Conservation (phyloP, 768 basidiomycete species). For the Filobasidium wieringae region DNA sequence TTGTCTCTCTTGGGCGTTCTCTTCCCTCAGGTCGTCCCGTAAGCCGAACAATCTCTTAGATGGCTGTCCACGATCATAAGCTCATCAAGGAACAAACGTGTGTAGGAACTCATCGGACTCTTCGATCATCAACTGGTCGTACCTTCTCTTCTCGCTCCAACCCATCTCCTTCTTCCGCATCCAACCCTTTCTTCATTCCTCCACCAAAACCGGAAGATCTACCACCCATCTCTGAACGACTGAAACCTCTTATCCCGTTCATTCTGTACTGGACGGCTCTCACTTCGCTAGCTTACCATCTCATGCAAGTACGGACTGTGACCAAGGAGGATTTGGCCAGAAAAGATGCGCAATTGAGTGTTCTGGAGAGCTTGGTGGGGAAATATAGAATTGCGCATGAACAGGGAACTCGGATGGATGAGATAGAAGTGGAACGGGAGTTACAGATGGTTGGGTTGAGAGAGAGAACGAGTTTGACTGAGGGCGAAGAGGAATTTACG, state of each 20-base stretch:
- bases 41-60: too few relatives aligned
- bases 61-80: too few relatives aligned
- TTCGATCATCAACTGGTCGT: neutral
- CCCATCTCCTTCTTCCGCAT: neutral
- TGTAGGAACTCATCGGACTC: too few relatives aligned
- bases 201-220: constrained; percentile 6
- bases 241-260: constrained; percentile 33
- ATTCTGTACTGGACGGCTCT: constrained; percentile 34
- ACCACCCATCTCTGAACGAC: constrained; percentile 31
- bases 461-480: constrained; percentile 24
- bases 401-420: constrained; percentile 14
- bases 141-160: neutral
- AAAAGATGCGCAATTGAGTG: constrained; percentile 30
- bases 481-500: constrained; percentile 9
- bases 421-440: constrained; percentile 31
- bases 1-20: too few relatives aligned
- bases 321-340: constrained; percentile 20
- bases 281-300: constrained; percentile 31
- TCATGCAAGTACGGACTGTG: constrained; percentile 21
- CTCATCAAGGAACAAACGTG: too few relatives aligned
- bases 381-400: constrained; percentile 2
- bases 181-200: constrained; percentile 13
- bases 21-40: too few relatives aligned
- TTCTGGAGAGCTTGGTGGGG: constrained; percentile 28
- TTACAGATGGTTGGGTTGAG: constrained; percentile 38